Percentiles rank a stretch among this genome's conserved stretches.
phyloP scores from a whole-genome alignment of 2,329 filamentous ascomycete species.

The Lachnellula hyalina region DNA sequence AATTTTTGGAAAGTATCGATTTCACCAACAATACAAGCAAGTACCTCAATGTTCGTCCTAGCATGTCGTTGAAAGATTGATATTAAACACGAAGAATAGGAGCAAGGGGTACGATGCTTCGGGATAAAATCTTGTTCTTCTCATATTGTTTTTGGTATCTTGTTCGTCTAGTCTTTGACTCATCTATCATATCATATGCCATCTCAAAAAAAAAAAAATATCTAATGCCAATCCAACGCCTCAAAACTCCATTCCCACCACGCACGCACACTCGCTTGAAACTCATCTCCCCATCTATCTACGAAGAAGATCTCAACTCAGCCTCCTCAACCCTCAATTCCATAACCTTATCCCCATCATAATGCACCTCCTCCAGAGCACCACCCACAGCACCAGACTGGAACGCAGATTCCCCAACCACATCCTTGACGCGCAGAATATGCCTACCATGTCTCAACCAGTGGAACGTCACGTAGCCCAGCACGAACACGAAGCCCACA shows the following conservation, averaged over 20 bases:
- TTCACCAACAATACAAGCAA: no score
- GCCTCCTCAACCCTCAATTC: constrained; percentile 15
- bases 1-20: no score
- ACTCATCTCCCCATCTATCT: neutral
- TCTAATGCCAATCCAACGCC: no score
- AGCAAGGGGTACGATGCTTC: no score
- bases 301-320: constrained; percentile 1
- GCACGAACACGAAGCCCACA: constrained; percentile 37
- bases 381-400: constrained; percentile 23
- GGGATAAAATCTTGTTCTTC: neutral
- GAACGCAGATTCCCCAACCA: constrained; percentile 14
- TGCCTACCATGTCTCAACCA: constrained; percentile 31
- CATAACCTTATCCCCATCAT: constrained; percentile 14
- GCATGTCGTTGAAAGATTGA: no score
- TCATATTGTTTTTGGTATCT: neutral
- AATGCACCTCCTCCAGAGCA: constrained; percentile 14
- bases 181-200: neutral
- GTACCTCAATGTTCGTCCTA: no score
- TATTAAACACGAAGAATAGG: no score
- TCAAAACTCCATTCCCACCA: no score
- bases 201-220: neutral
- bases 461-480: constrained; percentile 30
- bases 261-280: neutral
- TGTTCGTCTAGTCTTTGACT: neutral
- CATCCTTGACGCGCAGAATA: constrained; percentile 31